phyloP scores from a whole-genome alignment of 768 basidiomycete species.

The Macrolepiota albuminosa region DNA sequence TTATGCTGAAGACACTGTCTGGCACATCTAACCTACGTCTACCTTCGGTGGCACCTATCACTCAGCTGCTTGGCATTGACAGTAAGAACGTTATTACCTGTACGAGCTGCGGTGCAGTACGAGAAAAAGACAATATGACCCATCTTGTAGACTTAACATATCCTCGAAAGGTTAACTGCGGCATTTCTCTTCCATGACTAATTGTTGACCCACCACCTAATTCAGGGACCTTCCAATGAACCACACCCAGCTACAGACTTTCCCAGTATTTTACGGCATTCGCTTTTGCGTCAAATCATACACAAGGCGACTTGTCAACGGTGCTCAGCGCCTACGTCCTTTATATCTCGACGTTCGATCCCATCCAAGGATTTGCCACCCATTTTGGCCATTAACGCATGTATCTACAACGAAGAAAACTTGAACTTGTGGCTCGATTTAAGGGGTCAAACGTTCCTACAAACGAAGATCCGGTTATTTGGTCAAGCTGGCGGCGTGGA shows the following conservation, averaged over 20 bases:
- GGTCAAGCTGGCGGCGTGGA: conserved; percentile 59
- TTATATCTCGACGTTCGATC: conserved; percentile 66
- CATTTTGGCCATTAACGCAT: conserved; percentile 82
- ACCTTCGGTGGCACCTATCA: conserved; percentile 66
- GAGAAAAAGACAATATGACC: conserved; percentile 73
- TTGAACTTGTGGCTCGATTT: conserved; percentile 73
- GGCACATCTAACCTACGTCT: conserved; percentile 12
- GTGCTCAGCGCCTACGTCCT: conserved; percentile 75
- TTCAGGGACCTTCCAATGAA: conserved; percentile 33
- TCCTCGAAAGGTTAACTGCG: conserved; percentile 66
- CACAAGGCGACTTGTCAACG: conserved; percentile 84
- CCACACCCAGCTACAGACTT: conserved; percentile 46
- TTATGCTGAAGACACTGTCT: conserved; percentile 33
- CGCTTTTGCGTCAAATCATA: conserved; percentile 74
- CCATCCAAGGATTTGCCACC: conserved; percentile 69
- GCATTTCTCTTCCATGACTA: background rate
- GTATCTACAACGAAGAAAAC: conserved; percentile 71
- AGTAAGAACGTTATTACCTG: conserved; percentile 76
- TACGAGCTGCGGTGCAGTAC: conserved; percentile 61
- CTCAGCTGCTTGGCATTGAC: conserved; percentile 81
- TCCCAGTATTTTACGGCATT: conserved; percentile 61
- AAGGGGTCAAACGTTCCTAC: conserved; percentile 54
- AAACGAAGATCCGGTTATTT: conserved; percentile 47
- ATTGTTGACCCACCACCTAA: background rate
- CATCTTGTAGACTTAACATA: conserved; percentile 87